Evolutionary conservation across 345 rosid species (phyloP).

Genomic region (Turritis glabra): DNA sequence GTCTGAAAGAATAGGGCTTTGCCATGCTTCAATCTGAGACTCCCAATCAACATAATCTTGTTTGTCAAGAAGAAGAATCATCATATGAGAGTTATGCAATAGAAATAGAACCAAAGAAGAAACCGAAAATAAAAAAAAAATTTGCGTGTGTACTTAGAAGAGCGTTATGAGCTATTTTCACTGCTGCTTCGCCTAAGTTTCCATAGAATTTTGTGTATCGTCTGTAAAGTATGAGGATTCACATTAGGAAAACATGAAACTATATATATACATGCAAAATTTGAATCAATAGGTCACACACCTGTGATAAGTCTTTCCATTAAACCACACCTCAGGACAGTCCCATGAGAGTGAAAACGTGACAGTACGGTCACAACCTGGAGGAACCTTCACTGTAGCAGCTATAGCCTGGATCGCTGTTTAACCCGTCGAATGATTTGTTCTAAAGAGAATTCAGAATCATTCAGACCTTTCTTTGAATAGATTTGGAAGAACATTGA

Average conservation of each 20-base stretch:
- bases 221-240: conserved; percentile 40
- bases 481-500: neutral
- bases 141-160: conserved; percentile 47
- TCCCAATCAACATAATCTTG: conserved; percentile 44
- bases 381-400: conserved; percentile 63
- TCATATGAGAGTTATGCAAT: neutral
- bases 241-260: neutral
- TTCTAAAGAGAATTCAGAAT: conserved; percentile 40
- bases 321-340: conserved; percentile 70
- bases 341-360: conserved; percentile 87
- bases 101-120: neutral
- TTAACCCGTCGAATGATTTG: conserved; percentile 57
- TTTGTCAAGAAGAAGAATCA: neutral
- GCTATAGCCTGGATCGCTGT: conserved; percentile 43
- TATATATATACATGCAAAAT: neutral
- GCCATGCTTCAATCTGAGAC: neutral
- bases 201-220: conserved; percentile 78
- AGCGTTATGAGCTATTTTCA: conserved; percentile 64
- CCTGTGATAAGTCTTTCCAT: conserved; percentile 72
- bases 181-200: conserved; percentile 62
- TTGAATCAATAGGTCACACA: conserved; percentile 22
- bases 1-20: conserved; percentile 4
- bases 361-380: conserved; percentile 40
- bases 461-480: neutral
- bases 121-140: neutral